phyloP scores from a whole-genome alignment of 1,284 basidiomycete genomes.

The Cryptococcus jaspeensis region DNA sequence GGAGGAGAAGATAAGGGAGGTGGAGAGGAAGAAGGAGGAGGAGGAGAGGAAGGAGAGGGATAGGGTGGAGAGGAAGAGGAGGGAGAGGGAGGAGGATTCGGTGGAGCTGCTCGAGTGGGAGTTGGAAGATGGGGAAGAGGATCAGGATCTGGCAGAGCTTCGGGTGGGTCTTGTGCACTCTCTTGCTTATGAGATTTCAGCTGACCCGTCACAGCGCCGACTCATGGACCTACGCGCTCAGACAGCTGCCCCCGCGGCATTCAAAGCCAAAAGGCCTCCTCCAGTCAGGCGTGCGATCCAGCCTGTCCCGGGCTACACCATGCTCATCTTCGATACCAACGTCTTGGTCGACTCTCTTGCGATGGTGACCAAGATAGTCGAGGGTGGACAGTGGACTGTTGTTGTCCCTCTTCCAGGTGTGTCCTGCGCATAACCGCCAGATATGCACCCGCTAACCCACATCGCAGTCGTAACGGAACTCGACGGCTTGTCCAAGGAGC shows the following conservation, averaged over 20 bases:
- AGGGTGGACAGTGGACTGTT: slow-evolving; percentile 80
- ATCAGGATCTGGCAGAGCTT: slow-evolving; percentile 69
- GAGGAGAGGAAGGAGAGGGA: slow-evolving; percentile 50
- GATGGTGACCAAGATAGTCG: slow-evolving; percentile 71
- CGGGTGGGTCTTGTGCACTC: slow-evolving; percentile 58
- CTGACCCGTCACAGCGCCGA: slow-evolving; percentile 16
- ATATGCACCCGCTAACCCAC: background rate
- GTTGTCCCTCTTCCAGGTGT: slow-evolving; percentile 76
- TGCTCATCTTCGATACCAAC: slow-evolving; percentile 92
- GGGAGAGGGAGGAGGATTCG: slow-evolving; percentile 56
- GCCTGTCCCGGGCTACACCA: slow-evolving; percentile 79
- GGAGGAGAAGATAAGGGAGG: slow-evolving; percentile 65
- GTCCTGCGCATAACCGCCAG: slow-evolving; percentile 2
- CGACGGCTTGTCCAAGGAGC: slow-evolving; percentile 76
- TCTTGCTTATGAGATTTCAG: background rate
- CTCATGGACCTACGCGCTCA: slow-evolving; percentile 51
- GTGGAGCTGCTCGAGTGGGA: slow-evolving; percentile 63
- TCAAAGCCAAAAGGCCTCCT: slow-evolving; percentile 24
- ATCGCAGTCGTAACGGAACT: slow-evolving; percentile 83
- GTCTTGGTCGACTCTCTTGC: slow-evolving; percentile 78
- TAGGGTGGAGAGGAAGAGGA: slow-evolving; percentile 50
- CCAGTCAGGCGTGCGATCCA: slow-evolving; percentile 55
- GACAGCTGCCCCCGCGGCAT: slow-evolving; percentile 4
- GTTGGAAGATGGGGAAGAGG: slow-evolving; percentile 57
- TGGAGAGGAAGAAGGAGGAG: slow-evolving; percentile 60